Evolutionary conservation across 2,329 filamentous ascomycete genomes (phyloP).

Genomic region (Pseudogymnoascus sp.): DNA sequence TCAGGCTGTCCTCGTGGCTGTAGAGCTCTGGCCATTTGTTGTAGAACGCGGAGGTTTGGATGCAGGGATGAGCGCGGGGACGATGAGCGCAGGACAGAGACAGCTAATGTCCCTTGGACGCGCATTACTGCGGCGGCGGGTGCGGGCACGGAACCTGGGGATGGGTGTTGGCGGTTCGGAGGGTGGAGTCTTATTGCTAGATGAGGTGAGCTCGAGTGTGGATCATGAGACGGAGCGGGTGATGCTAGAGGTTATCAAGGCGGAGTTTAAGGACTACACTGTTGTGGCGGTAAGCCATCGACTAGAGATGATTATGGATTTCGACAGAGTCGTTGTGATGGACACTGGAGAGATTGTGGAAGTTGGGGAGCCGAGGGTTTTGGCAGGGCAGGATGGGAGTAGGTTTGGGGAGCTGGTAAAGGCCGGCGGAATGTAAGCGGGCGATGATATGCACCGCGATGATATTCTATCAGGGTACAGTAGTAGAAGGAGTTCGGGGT

Average conservation of each 20-base stretch:
- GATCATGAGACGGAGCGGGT: conserved; percentile 20
- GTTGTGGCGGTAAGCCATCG: conserved; percentile 27
- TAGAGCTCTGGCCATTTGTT: conserved; percentile 14
- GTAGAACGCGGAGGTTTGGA: conserved; percentile 32
- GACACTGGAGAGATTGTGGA: conserved; percentile 20
- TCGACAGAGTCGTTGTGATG: conserved; percentile 25
- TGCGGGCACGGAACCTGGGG: conserved; percentile 20
- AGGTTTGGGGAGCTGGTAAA: conserved; percentile 15
- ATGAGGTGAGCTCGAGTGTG: conserved; percentile 24
- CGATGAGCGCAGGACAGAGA: conserved; percentile 37
- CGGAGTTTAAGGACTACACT: conserved; percentile 23
- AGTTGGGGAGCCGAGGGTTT: conserved; percentile 7
- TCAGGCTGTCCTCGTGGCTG: conserved; percentile 9
- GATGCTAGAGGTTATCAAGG: conserved; percentile 21
- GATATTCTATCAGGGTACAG: neutral
- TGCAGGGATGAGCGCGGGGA: conserved; percentile 23
- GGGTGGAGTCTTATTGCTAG: conserved; percentile 26
- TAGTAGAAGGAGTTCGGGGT: neutral
- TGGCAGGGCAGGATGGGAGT: conserved; percentile 11
- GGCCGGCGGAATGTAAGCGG: neutral
- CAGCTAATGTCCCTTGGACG: conserved; percentile 40
- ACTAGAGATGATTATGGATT: conserved; percentile 24
- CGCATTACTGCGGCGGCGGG: conserved; percentile 23
- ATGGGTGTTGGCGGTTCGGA: conserved; percentile 18
- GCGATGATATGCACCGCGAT: neutral